These are phyloP conservation scores for Chaetomiaceae sp. DNA, from an alignment of 2,329 filamentous ascomycete species.

Conservation along the genomic window DNA sequence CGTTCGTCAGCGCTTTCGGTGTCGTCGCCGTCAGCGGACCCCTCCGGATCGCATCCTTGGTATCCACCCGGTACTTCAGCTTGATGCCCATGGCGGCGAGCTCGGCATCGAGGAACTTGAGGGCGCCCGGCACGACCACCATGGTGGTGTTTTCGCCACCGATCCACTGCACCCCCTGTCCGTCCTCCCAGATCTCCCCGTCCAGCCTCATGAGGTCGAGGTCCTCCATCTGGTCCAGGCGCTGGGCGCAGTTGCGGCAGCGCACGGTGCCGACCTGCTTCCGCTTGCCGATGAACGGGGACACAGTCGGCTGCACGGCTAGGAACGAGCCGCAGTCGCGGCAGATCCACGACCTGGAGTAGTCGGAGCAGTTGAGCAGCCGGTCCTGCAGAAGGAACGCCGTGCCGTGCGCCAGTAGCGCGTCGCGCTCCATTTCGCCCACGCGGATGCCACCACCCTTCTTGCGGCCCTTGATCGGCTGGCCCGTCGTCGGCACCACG, in stretches of 20 bases:
- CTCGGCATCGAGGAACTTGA: slow-evolving; percentile 92
- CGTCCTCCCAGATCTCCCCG: slow-evolving; percentile 88
- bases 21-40: slow-evolving; percentile 35
- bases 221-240: slow-evolving; percentile 52
- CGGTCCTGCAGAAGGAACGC: slow-evolving; percentile 93
- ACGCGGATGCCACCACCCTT: slow-evolving; percentile 98
- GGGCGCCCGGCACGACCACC: slow-evolving; percentile 85
- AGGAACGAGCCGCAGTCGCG: slow-evolving; percentile 85
- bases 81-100: slow-evolving; percentile 93
- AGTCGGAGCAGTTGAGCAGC: slow-evolving; percentile 94
- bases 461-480: slow-evolving; percentile 94
- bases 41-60: slow-evolving; percentile 59
- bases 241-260: slow-evolving; percentile 69
- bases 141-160: slow-evolving; percentile 87
- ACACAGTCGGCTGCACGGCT: slow-evolving; percentile 74
- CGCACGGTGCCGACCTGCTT: slow-evolving; percentile 64
- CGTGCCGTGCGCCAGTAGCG: slow-evolving; percentile 87
- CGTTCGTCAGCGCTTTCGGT: slow-evolving; percentile 14
- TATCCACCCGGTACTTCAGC: slow-evolving; percentile 69
- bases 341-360: slow-evolving; percentile 84
- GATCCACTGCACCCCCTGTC: slow-evolving; percentile 72
- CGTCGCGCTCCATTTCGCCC: slow-evolving; percentile 98
- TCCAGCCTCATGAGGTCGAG: slow-evolving; percentile 50
- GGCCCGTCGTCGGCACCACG: slow-evolving; percentile 81
- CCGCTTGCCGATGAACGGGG: slow-evolving; percentile 57